Evolutionary conservation across 371 early-diverging fungal species (phyloP).

Genomic region (Rhizopus delemar): DNA sequence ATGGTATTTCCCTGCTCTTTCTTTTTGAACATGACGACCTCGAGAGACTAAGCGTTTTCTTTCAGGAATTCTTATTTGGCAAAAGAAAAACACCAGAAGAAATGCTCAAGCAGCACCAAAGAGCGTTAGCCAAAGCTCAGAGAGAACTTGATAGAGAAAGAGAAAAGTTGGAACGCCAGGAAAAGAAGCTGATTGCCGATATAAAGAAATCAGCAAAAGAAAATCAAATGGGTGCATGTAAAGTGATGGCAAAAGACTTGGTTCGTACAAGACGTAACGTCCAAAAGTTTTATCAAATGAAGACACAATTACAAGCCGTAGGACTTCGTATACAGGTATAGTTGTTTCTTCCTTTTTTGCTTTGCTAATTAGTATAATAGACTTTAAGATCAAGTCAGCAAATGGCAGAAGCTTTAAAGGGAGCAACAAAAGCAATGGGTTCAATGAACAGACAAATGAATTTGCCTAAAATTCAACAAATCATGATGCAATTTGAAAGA

Average conservation of each 20-base stretch:
- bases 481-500: slow-evolving; percentile 96
- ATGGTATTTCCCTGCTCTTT: too few relatives aligned
- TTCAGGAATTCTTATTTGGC: slow-evolving; percentile 69
- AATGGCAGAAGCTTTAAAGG: slow-evolving; percentile 97
- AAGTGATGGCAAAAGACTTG: slow-evolving; percentile 96
- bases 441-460: slow-evolving; percentile 96
- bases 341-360: neutral
- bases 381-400: slow-evolving; percentile 91
- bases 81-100: slow-evolving; percentile 84
- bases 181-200: slow-evolving; percentile 92
- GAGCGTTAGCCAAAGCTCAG: slow-evolving; percentile 84
- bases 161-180: slow-evolving; percentile 86
- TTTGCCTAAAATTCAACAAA: slow-evolving; percentile 88
- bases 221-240: slow-evolving; percentile 90
- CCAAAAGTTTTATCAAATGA: slow-evolving; percentile 95
- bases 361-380: slow-evolving; percentile 32
- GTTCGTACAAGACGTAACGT: slow-evolving; percentile 91
- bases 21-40: too few relatives aligned
- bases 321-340: slow-evolving; percentile 85
- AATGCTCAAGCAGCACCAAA: slow-evolving; percentile 87
- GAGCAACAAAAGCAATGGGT: slow-evolving; percentile 94
- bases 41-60: too few relatives aligned
- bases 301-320: slow-evolving; percentile 92
- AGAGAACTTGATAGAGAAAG: slow-evolving; percentile 94
- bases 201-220: slow-evolving; percentile 91